These are phyloP conservation scores for Globisporangium irregulare DNA, from an alignment of 352 stramenopile genomes.

Conservation along the genomic window DNA sequence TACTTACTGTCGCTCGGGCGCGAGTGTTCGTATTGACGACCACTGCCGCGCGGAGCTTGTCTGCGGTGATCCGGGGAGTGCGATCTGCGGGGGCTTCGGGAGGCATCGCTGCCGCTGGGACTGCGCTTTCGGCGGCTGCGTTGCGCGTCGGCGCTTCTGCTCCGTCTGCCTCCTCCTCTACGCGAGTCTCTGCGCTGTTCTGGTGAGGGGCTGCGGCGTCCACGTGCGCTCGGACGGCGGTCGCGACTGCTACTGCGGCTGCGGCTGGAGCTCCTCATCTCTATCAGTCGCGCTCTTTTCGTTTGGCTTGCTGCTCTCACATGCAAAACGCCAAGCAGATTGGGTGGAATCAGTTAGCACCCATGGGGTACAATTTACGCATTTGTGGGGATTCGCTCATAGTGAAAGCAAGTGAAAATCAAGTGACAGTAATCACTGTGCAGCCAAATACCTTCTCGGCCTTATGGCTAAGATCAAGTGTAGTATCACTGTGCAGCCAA, in stretches of 20 bases:
- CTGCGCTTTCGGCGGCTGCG: slow-evolving; percentile 19
- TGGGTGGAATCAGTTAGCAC: neutral
- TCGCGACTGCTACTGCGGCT: slow-evolving; percentile 18
- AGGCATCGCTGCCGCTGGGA: slow-evolving; percentile 15
- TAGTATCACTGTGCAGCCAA: neutral
- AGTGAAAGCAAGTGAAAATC: neutral
- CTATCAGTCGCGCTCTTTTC: neutral
- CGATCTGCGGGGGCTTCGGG: slow-evolving; percentile 9
- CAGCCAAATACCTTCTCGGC: too few species aligned
- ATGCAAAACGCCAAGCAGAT: neutral
- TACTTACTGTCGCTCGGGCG: slow-evolving; percentile 15
- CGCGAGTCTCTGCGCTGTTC: slow-evolving; percentile 6
- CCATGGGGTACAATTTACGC: neutral
- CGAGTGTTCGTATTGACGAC: neutral
- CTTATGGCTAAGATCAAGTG: too few species aligned
- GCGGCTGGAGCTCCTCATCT: slow-evolving; percentile 18
- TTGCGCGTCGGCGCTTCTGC: slow-evolving; percentile 22
- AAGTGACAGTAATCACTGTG: neutral
- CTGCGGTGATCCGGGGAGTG: slow-evolving; percentile 15
- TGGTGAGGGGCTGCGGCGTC: slow-evolving; percentile 11
- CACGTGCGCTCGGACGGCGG: slow-evolving; percentile 12
- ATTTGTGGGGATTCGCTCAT: neutral
- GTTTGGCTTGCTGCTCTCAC: neutral
- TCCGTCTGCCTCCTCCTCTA: neutral
- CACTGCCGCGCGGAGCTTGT: slow-evolving; percentile 3